These are phyloP conservation scores for Boletus reticulatus DNA, from an alignment of 768 basidiomycete species.

Conservation along the genomic window DNA sequence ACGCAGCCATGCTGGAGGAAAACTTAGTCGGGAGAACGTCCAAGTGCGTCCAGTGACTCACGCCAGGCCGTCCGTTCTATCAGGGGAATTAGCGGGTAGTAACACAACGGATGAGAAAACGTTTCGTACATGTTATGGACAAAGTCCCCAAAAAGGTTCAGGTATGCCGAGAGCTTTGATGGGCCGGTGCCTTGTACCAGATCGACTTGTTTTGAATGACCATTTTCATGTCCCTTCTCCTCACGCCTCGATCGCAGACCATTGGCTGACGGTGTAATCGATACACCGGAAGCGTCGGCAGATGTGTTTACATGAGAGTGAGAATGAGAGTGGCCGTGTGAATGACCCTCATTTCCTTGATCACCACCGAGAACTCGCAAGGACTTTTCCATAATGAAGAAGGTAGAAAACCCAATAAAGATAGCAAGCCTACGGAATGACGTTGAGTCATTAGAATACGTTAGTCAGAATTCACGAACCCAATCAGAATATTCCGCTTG, in stretches of 20 bases:
- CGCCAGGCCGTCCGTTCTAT: conserved; percentile 90
- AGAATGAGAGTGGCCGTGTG: conserved; percentile 56
- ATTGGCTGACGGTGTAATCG: conserved; percentile 38
- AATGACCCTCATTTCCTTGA: conserved; percentile 46
- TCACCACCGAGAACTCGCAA: conserved; percentile 75
- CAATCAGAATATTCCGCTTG: conserved; percentile 87
- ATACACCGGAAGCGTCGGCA: conserved; percentile 45
- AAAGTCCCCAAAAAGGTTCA: conserved; percentile 92
- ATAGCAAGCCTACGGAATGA: conserved; percentile 58
- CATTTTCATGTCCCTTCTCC: conserved; percentile 15
- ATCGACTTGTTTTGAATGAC: conserved; percentile 27
- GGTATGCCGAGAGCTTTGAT: conserved; percentile 85
- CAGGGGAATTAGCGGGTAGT: conserved; percentile 12
- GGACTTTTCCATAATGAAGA: conserved; percentile 93
- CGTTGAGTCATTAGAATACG: conserved; percentile 10
- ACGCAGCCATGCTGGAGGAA: conserved; percentile 77
- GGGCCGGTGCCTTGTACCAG: conserved; percentile 43
- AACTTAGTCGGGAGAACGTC: conserved; percentile 1
- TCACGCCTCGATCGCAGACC: conserved; percentile 51
- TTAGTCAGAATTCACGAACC: conserved; percentile 45
- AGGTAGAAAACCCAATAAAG: conserved; percentile 83
- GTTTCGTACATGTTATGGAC: conserved; percentile 81
- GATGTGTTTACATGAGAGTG: conserved; percentile 44
- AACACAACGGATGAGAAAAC: conserved; percentile 10
- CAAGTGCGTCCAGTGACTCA: conserved; percentile 39